Conservation (phyloP, 352 stramenopile genomes). For the Phytophthora agathidicida region DNA sequence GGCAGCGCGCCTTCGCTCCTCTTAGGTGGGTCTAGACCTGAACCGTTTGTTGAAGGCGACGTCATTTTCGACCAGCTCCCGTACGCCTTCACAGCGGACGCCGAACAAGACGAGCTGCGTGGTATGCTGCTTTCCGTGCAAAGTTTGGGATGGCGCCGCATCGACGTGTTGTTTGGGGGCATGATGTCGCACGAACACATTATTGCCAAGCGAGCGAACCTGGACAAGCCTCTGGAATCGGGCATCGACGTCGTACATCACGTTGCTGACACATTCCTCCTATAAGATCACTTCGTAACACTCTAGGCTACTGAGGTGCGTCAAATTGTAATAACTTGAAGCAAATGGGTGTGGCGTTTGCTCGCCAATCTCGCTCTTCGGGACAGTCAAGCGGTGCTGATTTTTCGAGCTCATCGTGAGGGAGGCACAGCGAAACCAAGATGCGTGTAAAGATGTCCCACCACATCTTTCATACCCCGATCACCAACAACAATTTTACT, state of each 20-base stretch:
- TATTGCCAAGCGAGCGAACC: slow-evolving; percentile 76
- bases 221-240: slow-evolving; percentile 57
- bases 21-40: slow-evolving; percentile 32
- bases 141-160: slow-evolving; percentile 71
- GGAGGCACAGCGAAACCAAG: too few species aligned
- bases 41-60: slow-evolving; percentile 58
- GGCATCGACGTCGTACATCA: slow-evolving; percentile 80
- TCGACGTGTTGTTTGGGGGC: slow-evolving; percentile 76
- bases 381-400: slow-evolving; percentile 36
- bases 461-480: too few species aligned
- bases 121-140: slow-evolving; percentile 81
- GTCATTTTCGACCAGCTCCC: slow-evolving; percentile 73
- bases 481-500: too few species aligned
- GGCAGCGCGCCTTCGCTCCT: slow-evolving; percentile 23
- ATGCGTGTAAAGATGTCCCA: too few species aligned
- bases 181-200: slow-evolving; percentile 80
- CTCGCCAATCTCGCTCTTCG: slow-evolving; percentile 5
- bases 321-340: too few species aligned
- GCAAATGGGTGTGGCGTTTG: not conserved
- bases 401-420: too few species aligned
- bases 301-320: too few species aligned
- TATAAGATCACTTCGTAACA: too few species aligned
- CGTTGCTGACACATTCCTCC: slow-evolving; percentile 72
- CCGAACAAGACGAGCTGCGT: slow-evolving; percentile 64
- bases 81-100: slow-evolving; percentile 69